A percentile compares a stretch with the other conserved stretches of the same genome.
Evolutionary conservation across 768 basidiomycete species (phyloP).

Genomic region (Crepidotus variabilis): DNA sequence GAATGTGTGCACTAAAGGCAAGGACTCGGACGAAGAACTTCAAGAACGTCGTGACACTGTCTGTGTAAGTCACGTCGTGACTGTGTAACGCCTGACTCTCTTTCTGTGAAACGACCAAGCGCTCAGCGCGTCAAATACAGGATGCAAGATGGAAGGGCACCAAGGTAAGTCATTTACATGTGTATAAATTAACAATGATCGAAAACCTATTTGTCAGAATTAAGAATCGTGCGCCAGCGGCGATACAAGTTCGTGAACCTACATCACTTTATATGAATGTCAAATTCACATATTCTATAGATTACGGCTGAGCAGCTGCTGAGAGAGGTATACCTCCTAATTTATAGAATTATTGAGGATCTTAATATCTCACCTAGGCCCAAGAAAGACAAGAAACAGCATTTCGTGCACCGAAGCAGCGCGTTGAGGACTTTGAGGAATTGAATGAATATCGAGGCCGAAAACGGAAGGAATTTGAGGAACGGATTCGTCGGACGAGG

Average conservation of each 20-base stretch:
- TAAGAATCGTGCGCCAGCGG: slow-evolving; percentile 94
- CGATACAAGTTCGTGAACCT: slow-evolving; percentile 65
- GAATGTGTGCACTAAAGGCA: too few species aligned
- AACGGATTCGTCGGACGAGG: slow-evolving; percentile 75
- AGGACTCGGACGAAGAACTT: too few species aligned
- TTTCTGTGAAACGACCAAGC: background rate
- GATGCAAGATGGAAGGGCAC: slow-evolving; percentile 64
- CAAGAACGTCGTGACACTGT: too few species aligned
- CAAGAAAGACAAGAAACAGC: slow-evolving; percentile 96
- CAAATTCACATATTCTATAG: slow-evolving; percentile 36
- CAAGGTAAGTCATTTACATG: slow-evolving; percentile 42
- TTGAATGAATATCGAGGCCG: slow-evolving; percentile 77
- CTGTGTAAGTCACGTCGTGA: background rate
- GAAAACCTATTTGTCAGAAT: slow-evolving; percentile 47
- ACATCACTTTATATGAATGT: background rate
- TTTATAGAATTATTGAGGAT: background rate
- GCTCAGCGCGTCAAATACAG: background rate
- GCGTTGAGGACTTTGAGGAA: slow-evolving; percentile 93
- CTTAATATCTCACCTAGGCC: slow-evolving; percentile 48
- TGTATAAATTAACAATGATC: background rate
- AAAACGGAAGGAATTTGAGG: slow-evolving; percentile 87
- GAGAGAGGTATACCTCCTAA: slow-evolving; percentile 60
- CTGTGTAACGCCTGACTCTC: background rate
- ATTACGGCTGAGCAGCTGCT: slow-evolving; percentile 98
- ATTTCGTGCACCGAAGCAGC: slow-evolving; percentile 89